Conservation (phyloP, 2,329 filamentous ascomycete genomes). For the Cladosporium sp. region DNA sequence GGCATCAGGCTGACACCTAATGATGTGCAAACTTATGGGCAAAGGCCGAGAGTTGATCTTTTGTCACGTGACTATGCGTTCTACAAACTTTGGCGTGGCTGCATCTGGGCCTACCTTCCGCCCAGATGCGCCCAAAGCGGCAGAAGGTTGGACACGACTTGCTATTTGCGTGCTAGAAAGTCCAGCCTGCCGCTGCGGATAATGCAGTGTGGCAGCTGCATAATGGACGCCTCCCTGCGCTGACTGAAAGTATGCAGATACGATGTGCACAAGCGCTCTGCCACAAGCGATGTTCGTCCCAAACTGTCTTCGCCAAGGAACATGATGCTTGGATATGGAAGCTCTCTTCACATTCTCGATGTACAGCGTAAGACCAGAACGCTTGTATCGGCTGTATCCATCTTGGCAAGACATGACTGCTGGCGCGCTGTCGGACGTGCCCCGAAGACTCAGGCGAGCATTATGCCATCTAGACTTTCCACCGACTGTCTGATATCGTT, state of each 20-base stretch:
- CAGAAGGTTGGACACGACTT: not conserved
- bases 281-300: not conserved
- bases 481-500: not conserved
- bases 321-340: not conserved
- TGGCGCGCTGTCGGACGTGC: not conserved
- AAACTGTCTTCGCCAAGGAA: not conserved
- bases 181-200: not conserved
- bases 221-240: not conserved
- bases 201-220: not conserved
- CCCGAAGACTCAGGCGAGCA: not conserved
- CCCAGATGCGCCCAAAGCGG: constrained; percentile 2
- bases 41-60: too few species aligned
- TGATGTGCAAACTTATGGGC: too few species aligned
- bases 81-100: not conserved
- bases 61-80: not conserved
- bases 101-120: not conserved
- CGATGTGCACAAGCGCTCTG: not conserved
- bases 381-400: not conserved
- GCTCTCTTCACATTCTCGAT: not conserved
- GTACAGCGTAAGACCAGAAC: not conserved
- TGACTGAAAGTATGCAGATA: not conserved
- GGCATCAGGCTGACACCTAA: too few species aligned
- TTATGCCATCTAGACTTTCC: not conserved
- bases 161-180: not conserved
- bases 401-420: not conserved